phyloP scores from a whole-genome alignment of 2,329 filamentous ascomycete genomes.

The Cladosporium sp. region DNA sequence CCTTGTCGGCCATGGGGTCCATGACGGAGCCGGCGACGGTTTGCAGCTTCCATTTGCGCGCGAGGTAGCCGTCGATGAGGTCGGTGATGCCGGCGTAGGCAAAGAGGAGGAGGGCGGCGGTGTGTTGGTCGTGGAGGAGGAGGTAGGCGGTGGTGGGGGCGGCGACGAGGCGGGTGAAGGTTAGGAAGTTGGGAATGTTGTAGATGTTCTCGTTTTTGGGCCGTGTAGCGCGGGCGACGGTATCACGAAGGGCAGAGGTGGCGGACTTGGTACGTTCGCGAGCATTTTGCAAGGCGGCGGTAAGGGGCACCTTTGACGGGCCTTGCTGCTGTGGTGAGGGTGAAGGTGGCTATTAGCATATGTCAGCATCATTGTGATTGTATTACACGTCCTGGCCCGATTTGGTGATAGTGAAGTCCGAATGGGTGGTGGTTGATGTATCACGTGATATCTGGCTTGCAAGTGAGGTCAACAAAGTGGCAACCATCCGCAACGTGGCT shows the following conservation, averaged over 20 bases:
- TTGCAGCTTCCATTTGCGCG: slow-evolving; percentile 76
- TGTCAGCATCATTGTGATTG: not conserved
- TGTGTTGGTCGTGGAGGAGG: slow-evolving; percentile 74
- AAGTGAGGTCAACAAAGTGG: not conserved
- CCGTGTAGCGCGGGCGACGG: slow-evolving; percentile 35
- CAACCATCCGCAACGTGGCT: not conserved
- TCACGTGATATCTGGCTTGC: not conserved
- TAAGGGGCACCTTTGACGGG: slow-evolving; percentile 18
- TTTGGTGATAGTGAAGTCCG: not conserved
- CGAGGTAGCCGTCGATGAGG: slow-evolving; percentile 89
- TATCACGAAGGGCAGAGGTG: slow-evolving; percentile 27
- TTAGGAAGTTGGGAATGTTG: slow-evolving; percentile 90
- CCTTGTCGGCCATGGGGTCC: slow-evolving; percentile 95
- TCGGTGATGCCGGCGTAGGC: slow-evolving; percentile 89
- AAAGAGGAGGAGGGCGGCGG: slow-evolving; percentile 76
- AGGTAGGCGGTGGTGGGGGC: slow-evolving; percentile 85
- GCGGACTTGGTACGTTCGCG: slow-evolving; percentile 24
- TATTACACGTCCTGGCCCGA: not conserved
- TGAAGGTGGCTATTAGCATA: not conserved
- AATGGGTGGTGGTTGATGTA: not conserved
- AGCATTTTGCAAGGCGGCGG: slow-evolving; percentile 21
- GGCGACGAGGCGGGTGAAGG: slow-evolving; percentile 73
- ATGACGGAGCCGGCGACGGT: slow-evolving; percentile 94
- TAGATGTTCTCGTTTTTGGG: slow-evolving; percentile 75
- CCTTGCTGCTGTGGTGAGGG: not conserved